A percentile compares a stretch with the other conserved stretches of the same genome.
These are phyloP conservation scores for Lipomyces lipofer DNA, from an alignment of 805 yeast genomes.

Conservation along the genomic window DNA sequence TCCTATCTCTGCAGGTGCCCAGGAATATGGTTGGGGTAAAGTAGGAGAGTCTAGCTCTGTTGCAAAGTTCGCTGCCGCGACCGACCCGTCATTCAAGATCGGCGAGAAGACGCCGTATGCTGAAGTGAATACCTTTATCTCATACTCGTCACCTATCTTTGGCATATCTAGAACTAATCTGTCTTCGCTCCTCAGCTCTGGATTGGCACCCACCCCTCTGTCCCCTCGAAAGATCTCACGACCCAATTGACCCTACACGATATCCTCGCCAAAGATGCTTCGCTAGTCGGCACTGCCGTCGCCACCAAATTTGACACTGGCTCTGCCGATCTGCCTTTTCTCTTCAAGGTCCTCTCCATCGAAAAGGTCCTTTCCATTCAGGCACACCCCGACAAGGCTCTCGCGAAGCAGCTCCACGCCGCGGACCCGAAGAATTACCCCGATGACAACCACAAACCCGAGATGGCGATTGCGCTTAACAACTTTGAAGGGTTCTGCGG, in stretches of 20 bases:
- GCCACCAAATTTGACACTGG: conserved; percentile 59
- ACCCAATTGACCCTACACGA: conserved; percentile 65
- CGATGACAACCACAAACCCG: conserved; percentile 99
- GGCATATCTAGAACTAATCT: not conserved
- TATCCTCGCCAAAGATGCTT: conserved; percentile 59
- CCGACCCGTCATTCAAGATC: conserved; percentile 60
- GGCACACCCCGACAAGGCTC: conserved; percentile 93
- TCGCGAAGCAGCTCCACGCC: conserved; percentile 74
- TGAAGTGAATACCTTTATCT: conserved; percentile 46
- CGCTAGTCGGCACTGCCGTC: conserved; percentile 58
- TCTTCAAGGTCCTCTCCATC: conserved; percentile 92
- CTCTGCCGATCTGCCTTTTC: conserved; percentile 77
- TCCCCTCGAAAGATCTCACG: conserved; percentile 67
- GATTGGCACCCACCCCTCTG: conserved; percentile 99
- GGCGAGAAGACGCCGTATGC: conserved; percentile 87
- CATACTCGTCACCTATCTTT: not conserved
- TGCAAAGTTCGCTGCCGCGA: conserved; percentile 76
- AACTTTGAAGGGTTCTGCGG: conserved; percentile 98
- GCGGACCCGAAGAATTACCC: conserved; percentile 88
- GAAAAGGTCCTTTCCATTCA: conserved; percentile 73
- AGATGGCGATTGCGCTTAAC: conserved; percentile 94
- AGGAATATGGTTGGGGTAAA: conserved; percentile 47
- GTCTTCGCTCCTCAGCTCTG: conserved; percentile 51
- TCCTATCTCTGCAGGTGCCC: conserved; percentile 19
- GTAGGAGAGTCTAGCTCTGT: conserved; percentile 81